These are phyloP conservation scores for Nannochloropsis salina DNA, from an alignment of 108 stramenopile genomes.

Conservation along the genomic window DNA sequence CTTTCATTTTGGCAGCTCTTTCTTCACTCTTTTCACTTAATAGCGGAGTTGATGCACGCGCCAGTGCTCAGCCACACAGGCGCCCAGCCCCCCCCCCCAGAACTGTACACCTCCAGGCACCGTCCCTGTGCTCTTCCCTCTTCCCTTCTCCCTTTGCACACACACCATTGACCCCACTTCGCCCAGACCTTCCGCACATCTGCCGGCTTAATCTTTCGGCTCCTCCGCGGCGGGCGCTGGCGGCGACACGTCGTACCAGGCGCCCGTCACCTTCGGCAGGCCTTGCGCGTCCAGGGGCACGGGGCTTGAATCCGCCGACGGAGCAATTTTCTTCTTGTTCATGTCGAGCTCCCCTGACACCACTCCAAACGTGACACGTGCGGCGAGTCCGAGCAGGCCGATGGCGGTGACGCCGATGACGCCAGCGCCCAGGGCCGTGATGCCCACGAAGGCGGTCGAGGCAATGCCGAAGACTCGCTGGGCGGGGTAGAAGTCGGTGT, in stretches of 20 bases:
- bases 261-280: background rate
- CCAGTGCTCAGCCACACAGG: background rate
- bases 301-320: background rate
- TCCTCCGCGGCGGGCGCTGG: background rate
- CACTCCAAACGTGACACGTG: background rate
- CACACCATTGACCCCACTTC: background rate
- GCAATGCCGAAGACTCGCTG: background rate
- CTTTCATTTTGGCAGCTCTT: too few relatives aligned
- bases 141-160: background rate
- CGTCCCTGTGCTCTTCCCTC: background rate
- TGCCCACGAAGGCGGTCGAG: slow-evolving; percentile 17
- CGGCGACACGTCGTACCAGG: background rate
- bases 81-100: background rate
- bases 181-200: background rate
- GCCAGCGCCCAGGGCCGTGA: background rate
- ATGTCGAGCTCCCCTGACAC: background rate
- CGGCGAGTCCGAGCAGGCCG: background rate
- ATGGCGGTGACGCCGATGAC: background rate
- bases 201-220: background rate
- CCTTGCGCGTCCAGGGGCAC: background rate
- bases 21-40: too few relatives aligned
- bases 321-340: slow-evolving; percentile 16
- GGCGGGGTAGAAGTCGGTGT: slow-evolving; percentile 13
- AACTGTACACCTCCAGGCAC: background rate
- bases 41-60: too few relatives aligned